phyloP scores from a whole-genome alignment of 306 rosid genomes.

The Medicago ruthenica region DNA sequence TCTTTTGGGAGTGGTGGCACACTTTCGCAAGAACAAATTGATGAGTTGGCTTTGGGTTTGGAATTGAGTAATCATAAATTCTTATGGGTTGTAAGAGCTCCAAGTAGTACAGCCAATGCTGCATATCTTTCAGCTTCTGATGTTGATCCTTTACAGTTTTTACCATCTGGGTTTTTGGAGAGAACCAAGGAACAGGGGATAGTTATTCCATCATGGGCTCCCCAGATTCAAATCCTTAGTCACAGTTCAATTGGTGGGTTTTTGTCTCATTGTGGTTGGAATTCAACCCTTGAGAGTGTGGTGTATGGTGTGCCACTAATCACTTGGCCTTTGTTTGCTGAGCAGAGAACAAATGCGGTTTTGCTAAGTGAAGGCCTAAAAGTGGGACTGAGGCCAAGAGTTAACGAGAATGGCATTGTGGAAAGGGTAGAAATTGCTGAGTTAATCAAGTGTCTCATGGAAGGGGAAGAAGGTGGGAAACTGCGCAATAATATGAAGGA shows the following conservation, averaged over 20 bases:
- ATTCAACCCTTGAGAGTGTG: background rate
- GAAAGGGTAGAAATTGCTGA: background rate
- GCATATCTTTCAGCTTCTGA: background rate
- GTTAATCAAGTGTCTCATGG: background rate
- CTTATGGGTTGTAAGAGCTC: background rate
- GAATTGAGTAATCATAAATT: background rate
- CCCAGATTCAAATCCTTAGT: background rate
- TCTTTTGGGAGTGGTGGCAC: background rate
- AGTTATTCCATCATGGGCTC: background rate
- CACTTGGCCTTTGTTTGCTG: background rate
- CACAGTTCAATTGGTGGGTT: background rate
- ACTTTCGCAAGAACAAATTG: background rate
- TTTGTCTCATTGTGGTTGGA: background rate
- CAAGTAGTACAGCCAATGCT: background rate
- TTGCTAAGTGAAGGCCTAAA: background rate
- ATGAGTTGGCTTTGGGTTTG: background rate
- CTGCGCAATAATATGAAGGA: background rate
- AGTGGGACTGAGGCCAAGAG: background rate
- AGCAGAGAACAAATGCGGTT: background rate
- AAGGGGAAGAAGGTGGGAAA: background rate
- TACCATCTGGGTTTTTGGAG: background rate
- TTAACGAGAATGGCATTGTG: background rate
- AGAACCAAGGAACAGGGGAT: background rate
- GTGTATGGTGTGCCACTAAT: background rate
- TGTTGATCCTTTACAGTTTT: background rate